Evolutionary conservation across 2,329 filamentous ascomycete genomes (phyloP), one percentile per base, ranked within the genome.

Genomic region (Pseudopithomyces maydicus): DNA sequence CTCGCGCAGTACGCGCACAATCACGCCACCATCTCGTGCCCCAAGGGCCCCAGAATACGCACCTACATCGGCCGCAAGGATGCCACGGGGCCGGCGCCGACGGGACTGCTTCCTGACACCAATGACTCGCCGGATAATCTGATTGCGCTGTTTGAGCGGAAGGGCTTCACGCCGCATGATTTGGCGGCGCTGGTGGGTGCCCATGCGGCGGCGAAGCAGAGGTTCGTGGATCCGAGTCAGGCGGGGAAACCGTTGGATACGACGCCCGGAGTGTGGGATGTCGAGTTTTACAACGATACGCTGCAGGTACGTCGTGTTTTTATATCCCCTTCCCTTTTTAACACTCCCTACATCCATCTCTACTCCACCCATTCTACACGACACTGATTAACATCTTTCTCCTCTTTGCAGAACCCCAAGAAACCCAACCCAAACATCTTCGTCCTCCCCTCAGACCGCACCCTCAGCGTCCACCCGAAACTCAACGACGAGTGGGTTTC

Each of bases 111-210:
- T 7, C 83, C 84, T 0, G 65, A 74, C 32, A 74, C 77, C 0
- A 72, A 75, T 42, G 74, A 75, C 44, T 55, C 71, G 15, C 79
- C 80, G 20, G 71, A 79, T 32, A 72, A 69, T 12, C 72, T 84
- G 39, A 76, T 84, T 53, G 61, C 72, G 3, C 73, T 83, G 7
- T 85, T 85, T 67, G 56, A 65, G 29, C 77, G 77, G 58, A 85
- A 85, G 71, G 82, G 82, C 2, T 81, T 85, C 71, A 72, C 70
- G 8, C 70, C 81, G 1, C 69, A 71, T 26, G 83, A 84, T 51
- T 77, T 86, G 3, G 79, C 82, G 2, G 83, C 84, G 1, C 78
- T 86, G 1, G 63, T 86, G 2, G 84, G 84, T 52, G 83, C 84
- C 0, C 84, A 86, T 67, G 79, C 79, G 2, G 74, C 78, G 7